A percentile compares a stretch with the other conserved stretches of the same genome.
Conservation (phyloP, 306 rosid genomes). For the Cicer pinnatifidum region DNA sequence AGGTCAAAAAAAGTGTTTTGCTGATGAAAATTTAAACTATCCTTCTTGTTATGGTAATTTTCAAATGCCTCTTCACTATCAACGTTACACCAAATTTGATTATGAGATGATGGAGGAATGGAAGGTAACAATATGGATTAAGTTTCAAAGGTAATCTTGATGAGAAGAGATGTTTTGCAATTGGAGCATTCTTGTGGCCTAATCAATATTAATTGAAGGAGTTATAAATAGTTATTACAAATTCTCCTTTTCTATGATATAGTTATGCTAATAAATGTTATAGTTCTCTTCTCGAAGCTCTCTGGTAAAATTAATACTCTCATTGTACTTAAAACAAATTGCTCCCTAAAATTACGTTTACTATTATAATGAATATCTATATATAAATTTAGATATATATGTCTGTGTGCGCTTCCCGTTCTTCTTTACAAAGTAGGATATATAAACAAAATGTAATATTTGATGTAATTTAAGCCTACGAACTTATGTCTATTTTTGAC, state of each 20-base stretch:
- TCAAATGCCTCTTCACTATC: slow-evolving; percentile 86
- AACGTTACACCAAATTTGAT: slow-evolving; percentile 63
- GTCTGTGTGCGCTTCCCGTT: too few species aligned
- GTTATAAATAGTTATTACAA: not conserved
- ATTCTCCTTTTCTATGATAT: not conserved
- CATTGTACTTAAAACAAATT: too few species aligned
- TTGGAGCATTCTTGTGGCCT: slow-evolving; percentile 80
- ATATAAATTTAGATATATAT: too few species aligned
- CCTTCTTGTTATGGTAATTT: slow-evolving; percentile 51
- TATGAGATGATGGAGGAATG: slow-evolving; percentile 83
- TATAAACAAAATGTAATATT: too few species aligned
- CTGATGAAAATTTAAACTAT: slow-evolving; percentile 14
- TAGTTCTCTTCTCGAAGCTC: too few species aligned
- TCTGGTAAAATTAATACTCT: too few species aligned
- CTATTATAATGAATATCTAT: too few species aligned
- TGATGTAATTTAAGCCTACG: too few species aligned
- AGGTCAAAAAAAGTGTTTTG: slow-evolving; percentile 28
- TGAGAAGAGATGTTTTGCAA: slow-evolving; percentile 68
- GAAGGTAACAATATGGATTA: slow-evolving; percentile 72
- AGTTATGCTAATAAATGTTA: not conserved
- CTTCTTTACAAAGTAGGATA: too few species aligned
- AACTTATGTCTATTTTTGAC: too few species aligned
- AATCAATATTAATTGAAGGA: slow-evolving; percentile 49
- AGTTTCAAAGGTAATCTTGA: slow-evolving; percentile 51
- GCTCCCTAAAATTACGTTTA: too few species aligned